These are phyloP conservation scores for Phaeosphaeria sp. DNA, from an alignment of 2,329 filamentous ascomycete genomes.

Conservation along the genomic window DNA sequence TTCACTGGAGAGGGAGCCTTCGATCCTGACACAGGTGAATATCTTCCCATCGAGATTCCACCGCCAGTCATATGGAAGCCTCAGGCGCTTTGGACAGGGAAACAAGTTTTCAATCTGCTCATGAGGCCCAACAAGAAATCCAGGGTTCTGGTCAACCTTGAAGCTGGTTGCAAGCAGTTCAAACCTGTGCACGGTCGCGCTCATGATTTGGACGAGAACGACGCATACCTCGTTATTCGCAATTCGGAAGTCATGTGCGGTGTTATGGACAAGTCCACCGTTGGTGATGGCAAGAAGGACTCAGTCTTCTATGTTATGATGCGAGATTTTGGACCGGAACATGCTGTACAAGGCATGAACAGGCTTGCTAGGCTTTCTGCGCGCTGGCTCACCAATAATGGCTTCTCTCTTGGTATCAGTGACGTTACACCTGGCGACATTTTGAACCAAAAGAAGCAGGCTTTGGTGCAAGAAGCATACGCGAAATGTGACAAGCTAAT, in stretches of 20 bases:
- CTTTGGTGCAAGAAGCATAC: conserved; percentile 80
- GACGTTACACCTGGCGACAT: conserved; percentile 85
- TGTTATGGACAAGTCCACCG: conserved; percentile 95
- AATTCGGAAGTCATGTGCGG: conserved; percentile 99
- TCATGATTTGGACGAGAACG: conserved; percentile 75
- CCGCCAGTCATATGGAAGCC: conserved; percentile 88
- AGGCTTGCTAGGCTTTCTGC: conserved; percentile 89
- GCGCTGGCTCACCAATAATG: conserved; percentile 84
- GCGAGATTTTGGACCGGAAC: conserved; percentile 89
- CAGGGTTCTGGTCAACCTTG: conserved; percentile 85
- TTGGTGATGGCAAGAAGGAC: conserved; percentile 97
- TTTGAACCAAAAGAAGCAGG: conserved; percentile 75
- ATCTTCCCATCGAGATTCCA: conserved; percentile 78
- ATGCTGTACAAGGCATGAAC: conserved; percentile 92
- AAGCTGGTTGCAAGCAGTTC: conserved; percentile 89
- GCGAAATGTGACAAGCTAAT: conserved; percentile 83
- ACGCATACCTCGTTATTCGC: conserved; percentile 89
- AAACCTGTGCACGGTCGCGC: conserved; percentile 68
- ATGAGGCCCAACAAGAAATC: conserved; percentile 88
- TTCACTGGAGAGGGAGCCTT: conserved; percentile 70
- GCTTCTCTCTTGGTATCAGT: conserved; percentile 94
- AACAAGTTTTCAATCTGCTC: conserved; percentile 91
- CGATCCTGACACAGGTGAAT: conserved; percentile 54
- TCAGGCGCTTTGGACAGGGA: conserved; percentile 90
- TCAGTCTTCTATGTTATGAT: conserved; percentile 97